phyloP scores from a whole-genome alignment of 768 basidiomycete genomes.

The Collybiopsis confluens region DNA sequence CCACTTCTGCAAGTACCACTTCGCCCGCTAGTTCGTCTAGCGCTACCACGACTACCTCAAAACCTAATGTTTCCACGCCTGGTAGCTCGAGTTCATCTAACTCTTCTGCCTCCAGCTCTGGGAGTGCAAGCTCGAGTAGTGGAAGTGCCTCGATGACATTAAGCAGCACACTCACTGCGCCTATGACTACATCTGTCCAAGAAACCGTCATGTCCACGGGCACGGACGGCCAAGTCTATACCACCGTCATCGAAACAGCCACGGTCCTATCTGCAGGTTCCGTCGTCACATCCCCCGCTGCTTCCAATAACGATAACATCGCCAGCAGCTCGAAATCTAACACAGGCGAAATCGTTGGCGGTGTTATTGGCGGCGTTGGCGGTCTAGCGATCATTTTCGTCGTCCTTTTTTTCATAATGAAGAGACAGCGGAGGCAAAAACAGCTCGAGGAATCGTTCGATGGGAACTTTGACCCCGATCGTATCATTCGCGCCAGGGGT shows the following conservation, averaged over 20 bases:
- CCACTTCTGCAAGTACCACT: neutral
- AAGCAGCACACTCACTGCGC: conserved; percentile 4
- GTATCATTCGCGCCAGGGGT: neutral
- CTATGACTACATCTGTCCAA: neutral
- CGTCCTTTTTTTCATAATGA: conserved; percentile 1
- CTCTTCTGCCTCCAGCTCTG: neutral
- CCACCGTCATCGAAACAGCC: conserved; percentile 1
- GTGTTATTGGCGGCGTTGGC: conserved; percentile 5
- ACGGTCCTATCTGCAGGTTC: conserved; percentile 1
- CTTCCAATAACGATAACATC: neutral
- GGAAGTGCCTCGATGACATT: neutral
- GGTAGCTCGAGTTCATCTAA: neutral
- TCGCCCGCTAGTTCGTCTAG: neutral
- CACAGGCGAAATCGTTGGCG: conserved; percentile 9
- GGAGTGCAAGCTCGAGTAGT: neutral
- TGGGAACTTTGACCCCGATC: conserved; percentile 11
- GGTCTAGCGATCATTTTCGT: neutral
- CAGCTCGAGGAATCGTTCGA: conserved; percentile 9
- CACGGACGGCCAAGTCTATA: neutral
- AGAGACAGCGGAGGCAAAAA: neutral
- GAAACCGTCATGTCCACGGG: neutral
- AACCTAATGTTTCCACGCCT: neutral
- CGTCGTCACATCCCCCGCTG: too few species aligned
- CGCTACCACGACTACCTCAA: neutral
- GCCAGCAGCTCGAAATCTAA: neutral